Evolutionary conservation across 306 rosid species (phyloP).

Genomic region (Cotoneaster glaucophyllus): DNA sequence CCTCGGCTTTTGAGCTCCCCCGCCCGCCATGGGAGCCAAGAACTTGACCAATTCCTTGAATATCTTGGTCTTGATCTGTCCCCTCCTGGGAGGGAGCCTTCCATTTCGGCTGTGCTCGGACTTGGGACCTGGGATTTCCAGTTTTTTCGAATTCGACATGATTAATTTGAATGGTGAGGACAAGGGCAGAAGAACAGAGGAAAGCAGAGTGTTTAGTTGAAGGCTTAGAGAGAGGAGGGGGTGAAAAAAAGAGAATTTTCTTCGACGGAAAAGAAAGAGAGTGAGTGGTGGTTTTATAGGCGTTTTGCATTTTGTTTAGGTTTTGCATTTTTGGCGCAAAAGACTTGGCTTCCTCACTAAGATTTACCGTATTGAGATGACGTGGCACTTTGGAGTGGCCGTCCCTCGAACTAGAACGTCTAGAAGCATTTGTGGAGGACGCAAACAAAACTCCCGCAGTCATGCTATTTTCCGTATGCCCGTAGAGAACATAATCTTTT

Average conservation of each 20-base stretch:
- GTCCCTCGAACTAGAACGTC: no score
- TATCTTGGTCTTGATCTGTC: conserved; percentile 29
- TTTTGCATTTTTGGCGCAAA: no score
- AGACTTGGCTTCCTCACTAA: no score
- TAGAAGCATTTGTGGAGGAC: no score
- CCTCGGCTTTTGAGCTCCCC: not conserved
- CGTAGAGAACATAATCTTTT: no score
- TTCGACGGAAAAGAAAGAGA: not conserved
- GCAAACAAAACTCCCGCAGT: no score
- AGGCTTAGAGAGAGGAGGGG: not conserved
- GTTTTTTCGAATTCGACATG: not conserved
- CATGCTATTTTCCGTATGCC: no score
- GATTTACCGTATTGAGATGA: no score
- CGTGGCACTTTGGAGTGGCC: no score
- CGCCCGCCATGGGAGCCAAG: not conserved
- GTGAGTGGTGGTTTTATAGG: no score
- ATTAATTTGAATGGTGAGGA: not conserved
- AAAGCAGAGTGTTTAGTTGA: not conserved
- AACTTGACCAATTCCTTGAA: conserved; percentile 2
- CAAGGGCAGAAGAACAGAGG: not conserved
- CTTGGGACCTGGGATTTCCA: conserved; percentile 1
- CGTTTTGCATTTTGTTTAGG: no score
- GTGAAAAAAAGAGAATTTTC: not conserved
- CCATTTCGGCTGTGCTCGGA: not conserved
- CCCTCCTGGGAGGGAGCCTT: conserved; percentile 15